Evolutionary conservation across 768 basidiomycete species (phyloP).

Genomic region (Cyclocybe cylindracea): DNA sequence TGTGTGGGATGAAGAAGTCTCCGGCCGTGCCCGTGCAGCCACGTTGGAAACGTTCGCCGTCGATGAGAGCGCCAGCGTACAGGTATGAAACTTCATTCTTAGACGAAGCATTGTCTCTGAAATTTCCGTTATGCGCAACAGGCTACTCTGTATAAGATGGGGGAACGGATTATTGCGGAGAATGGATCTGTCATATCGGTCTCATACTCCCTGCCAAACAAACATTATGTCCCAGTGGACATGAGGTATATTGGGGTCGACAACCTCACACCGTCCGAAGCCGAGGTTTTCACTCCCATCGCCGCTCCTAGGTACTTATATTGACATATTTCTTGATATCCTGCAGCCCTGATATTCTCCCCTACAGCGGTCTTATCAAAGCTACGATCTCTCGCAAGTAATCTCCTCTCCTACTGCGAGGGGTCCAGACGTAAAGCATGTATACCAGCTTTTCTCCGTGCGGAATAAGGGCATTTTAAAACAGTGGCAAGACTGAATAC

Average conservation of each 20-base stretch:
- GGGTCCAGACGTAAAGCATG: no score
- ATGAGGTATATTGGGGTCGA: slow-evolving; percentile 74
- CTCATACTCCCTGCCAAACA: slow-evolving; percentile 84
- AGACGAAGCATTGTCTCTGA: neutral
- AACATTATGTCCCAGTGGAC: slow-evolving; percentile 91
- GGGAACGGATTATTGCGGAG: slow-evolving; percentile 65
- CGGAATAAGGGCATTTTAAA: no score
- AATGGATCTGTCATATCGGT: slow-evolving; percentile 61
- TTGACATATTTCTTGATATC: neutral
- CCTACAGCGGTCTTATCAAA: slow-evolving; percentile 3
- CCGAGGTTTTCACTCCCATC: slow-evolving; percentile 7
- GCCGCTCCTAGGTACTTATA: neutral
- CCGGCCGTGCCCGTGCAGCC: slow-evolving; percentile 54
- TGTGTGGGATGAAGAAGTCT: slow-evolving; percentile 58
- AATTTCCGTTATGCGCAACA: slow-evolving; percentile 25
- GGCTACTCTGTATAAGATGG: slow-evolving; percentile 95
- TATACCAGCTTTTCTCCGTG: no score
- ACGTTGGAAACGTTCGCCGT: slow-evolving; percentile 83
- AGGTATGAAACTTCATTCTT: slow-evolving; percentile 49
- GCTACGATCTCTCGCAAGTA: slow-evolving; percentile 7
- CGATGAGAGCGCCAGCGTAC: slow-evolving; percentile 91
- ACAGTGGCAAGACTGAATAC: no score
- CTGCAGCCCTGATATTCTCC: no score
- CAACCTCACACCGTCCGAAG: slow-evolving; percentile 60
- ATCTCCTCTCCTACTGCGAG: no score